Base-by-base conservation (phyloP, 345 rosid genomes). In the Raphanus sativus region DNA sequence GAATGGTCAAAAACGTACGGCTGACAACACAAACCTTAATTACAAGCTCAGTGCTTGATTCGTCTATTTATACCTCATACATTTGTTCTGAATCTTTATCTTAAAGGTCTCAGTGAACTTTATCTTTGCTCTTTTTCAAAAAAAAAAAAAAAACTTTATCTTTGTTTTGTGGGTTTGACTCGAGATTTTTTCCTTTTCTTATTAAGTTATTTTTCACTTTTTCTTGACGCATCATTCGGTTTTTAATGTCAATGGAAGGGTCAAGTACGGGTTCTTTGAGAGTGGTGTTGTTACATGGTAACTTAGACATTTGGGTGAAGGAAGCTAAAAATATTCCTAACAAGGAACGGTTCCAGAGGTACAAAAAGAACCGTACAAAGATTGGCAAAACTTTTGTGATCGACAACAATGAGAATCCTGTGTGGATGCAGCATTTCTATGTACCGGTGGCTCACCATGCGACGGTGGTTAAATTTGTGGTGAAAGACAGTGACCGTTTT, bases 301-400 rank as follows among this genome's bases (percentile, higher is more conserved):
- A 87, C 77, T 75, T 94, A 67, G 97, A 91, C 69, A 87, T 94
- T 74, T 89, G 87, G 89, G 89, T 94, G 72, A 87, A 86, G 81
- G 88, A 87, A 62, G 98, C 96, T 78, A 87, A 87, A 45, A 86
- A 87, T 80, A 90, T 94, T 24, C 98, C 97, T 10, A 94, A 94
- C 78, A 83, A 90, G 90, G 98, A 94, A 75, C 79, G 85, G 77
- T 84, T 94, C 69, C 96, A 84, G 71, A 0, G 40, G 72, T 56
- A 1, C 0, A 74, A 76, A 36, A 93, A 73, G 76, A 74, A 84
- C 61, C 69, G 78, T 72, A 81, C 63, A 29, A 90, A 89, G 2
- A 74, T 93, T 73, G 98, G 81, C 4, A 84, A 90, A 82, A 93
- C 98, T 34, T 93, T 87, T 32, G 98, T 93, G 69, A 87, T 93